Evolutionary conservation across 2,329 filamentous ascomycete genomes (phyloP).

Genomic region (Colletotrichum lupini): DNA sequence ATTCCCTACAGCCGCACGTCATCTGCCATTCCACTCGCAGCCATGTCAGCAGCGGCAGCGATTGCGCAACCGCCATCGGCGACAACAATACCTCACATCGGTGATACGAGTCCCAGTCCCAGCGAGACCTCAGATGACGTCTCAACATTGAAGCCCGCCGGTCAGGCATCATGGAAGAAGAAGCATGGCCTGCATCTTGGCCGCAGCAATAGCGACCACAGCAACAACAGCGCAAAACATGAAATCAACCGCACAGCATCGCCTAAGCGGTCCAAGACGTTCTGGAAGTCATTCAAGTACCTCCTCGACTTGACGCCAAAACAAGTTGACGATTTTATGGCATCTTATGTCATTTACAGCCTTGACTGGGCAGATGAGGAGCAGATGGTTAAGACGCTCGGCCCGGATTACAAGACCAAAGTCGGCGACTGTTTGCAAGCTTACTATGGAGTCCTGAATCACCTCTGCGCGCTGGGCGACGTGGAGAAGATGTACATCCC

Average conservation of each 20-base stretch:
- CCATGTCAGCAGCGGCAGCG: constrained; percentile 22
- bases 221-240: not conserved
- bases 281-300: constrained; percentile 61
- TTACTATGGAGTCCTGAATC: constrained; percentile 66
- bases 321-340: constrained; percentile 66
- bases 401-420: constrained; percentile 59
- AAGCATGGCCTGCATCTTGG: not conserved
- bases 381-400: constrained; percentile 58
- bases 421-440: constrained; percentile 62
- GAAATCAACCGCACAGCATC: constrained; percentile 18
- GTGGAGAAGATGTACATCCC: constrained; percentile 71
- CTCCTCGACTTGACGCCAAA: constrained; percentile 59
- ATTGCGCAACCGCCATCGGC: constrained; percentile 2
- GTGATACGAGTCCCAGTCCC: constrained; percentile 1
- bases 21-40: not conserved
- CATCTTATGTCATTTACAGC: constrained; percentile 66
- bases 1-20: not conserved
- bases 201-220: not conserved
- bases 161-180: constrained; percentile 16
- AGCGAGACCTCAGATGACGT: constrained; percentile 32
- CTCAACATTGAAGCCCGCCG: constrained; percentile 15
- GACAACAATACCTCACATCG: not conserved
- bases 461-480: constrained; percentile 64
- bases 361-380: constrained; percentile 64
- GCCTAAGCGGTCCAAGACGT: constrained; percentile 60